Evolutionary conservation across 2,329 filamentous ascomycete species (phyloP).

Genomic region (Plectosphaerella sp.): DNA sequence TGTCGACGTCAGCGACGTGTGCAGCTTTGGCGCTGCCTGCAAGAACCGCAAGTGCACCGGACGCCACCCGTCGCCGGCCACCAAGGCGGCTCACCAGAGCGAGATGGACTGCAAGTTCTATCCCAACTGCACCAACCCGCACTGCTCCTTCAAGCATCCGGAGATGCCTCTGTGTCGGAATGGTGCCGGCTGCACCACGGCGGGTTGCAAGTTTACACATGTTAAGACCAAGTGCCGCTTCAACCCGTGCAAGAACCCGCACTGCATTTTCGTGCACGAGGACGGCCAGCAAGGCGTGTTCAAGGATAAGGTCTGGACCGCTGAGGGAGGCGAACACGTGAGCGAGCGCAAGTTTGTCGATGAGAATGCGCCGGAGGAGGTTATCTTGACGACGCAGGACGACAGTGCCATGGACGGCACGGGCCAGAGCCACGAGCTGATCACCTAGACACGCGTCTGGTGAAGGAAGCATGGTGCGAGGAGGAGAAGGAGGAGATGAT

Average conservation of each 20-base stretch:
- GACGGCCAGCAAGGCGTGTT: conserved; percentile 85
- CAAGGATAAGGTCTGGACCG: conserved; percentile 87
- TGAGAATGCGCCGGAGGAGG: conserved; percentile 62
- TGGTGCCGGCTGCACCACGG: conserved; percentile 77
- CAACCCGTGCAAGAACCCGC: conserved; percentile 85
- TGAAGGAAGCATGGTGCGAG: not conserved
- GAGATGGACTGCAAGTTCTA: conserved; percentile 89
- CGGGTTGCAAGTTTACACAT: conserved; percentile 88
- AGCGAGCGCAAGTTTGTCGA: conserved; percentile 87
- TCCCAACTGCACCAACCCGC: conserved; percentile 83
- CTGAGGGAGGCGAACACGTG: conserved; percentile 61
- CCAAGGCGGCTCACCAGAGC: conserved; percentile 71
- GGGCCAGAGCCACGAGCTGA: conserved; percentile 31
- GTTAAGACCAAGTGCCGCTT: conserved; percentile 81
- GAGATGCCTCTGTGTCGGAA: conserved; percentile 85
- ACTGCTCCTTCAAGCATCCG: conserved; percentile 87
- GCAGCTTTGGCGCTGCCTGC: conserved; percentile 84
- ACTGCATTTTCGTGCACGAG: conserved; percentile 83
- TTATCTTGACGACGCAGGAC: conserved; percentile 57
- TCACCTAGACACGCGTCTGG: conserved; percentile 15
- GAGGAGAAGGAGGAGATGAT: not conserved
- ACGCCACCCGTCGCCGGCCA: conserved; percentile 86
- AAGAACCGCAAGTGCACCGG: conserved; percentile 93
- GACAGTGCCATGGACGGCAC: conserved; percentile 31
- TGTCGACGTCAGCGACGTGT: conserved; percentile 76